Conservation (phyloP, 345 rosid genomes). For the Euclidium syriacum region DNA sequence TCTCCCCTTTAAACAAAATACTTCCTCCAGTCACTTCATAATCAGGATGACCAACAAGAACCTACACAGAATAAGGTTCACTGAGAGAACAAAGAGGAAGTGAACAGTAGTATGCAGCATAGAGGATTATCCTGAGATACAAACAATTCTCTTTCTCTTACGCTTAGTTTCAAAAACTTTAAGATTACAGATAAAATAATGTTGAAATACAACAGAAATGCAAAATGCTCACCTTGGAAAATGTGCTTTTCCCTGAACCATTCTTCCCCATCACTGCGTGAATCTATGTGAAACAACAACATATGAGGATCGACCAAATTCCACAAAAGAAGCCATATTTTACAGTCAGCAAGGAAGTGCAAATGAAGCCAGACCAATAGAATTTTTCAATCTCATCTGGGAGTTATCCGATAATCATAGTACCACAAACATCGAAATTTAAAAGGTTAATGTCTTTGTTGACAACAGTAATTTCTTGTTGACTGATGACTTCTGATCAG, state of each 20-base stretch:
- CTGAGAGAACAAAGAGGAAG: not conserved
- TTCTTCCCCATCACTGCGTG: slow-evolving; percentile 98
- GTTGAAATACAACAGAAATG: not conserved
- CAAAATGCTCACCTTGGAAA: slow-evolving; percentile 56
- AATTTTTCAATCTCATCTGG: not conserved
- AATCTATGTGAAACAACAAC: slow-evolving; percentile 39
- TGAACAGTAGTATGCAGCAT: not conserved
- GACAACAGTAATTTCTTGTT: not conserved
- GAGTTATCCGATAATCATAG: not conserved
- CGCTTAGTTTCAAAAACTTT: not conserved
- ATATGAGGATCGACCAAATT: slow-evolving; percentile 3
- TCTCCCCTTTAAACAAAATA: slow-evolving; percentile 69
- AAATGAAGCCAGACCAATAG: not conserved
- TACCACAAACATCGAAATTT: too few relatives aligned
- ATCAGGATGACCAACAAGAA: slow-evolving; percentile 95
- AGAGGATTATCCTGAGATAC: not conserved
- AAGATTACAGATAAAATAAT: not conserved
- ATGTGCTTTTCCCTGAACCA: slow-evolving; percentile 97
- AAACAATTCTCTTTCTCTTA: not conserved
- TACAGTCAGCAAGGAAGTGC: not conserved
- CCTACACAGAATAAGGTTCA: slow-evolving; percentile 36
- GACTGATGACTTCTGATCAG: not conserved
- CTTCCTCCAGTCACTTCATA: slow-evolving; percentile 92
- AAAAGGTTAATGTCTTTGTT: too few relatives aligned
- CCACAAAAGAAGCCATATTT: not conserved